Evolutionary conservation across 371 early-diverging fungal genomes (phyloP).

Genomic region (Syncephalis fuscata): DNA sequence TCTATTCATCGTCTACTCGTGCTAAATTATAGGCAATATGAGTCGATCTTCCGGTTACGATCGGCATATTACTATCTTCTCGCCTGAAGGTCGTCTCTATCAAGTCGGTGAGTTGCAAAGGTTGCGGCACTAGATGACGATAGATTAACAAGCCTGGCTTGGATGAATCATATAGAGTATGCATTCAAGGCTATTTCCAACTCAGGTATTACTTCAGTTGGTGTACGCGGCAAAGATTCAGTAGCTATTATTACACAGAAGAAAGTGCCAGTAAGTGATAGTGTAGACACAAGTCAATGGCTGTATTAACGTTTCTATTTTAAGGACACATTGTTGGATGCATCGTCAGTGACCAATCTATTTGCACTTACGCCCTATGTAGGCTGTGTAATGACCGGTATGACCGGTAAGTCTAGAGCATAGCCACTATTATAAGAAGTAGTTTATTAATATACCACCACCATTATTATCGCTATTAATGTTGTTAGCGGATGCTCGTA

Average conservation of each 20-base stretch:
- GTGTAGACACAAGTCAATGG: neutral
- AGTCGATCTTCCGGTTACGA: constrained; percentile 82
- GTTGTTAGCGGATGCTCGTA: constrained; percentile 72
- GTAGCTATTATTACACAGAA: constrained; percentile 89
- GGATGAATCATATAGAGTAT: constrained; percentile 74
- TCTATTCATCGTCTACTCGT: no score
- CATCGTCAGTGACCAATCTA: constrained; percentile 83
- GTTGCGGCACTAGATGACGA: neutral
- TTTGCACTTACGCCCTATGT: constrained; percentile 85
- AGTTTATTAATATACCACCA: no score
- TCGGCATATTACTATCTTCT: constrained; percentile 97
- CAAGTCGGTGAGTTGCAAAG: constrained; percentile 95
- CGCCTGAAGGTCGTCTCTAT: constrained; percentile 96
- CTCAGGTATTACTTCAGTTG: constrained; percentile 87
- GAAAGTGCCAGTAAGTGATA: constrained; percentile 81
- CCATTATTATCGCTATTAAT: neutral
- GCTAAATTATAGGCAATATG: constrained; percentile 15
- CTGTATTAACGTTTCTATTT: constrained; percentile 1
- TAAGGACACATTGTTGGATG: constrained; percentile 91
- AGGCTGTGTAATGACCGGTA: constrained; percentile 96
- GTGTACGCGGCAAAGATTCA: constrained; percentile 85
- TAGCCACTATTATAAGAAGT: neutral
- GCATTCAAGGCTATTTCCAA: constrained; percentile 98
- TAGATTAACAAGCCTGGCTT: neutral
- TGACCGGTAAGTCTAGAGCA: constrained; percentile 39